Evolutionary conservation across 1,284 basidiomycete species (phyloP).

Genomic region (Austroboletus niveus): DNA sequence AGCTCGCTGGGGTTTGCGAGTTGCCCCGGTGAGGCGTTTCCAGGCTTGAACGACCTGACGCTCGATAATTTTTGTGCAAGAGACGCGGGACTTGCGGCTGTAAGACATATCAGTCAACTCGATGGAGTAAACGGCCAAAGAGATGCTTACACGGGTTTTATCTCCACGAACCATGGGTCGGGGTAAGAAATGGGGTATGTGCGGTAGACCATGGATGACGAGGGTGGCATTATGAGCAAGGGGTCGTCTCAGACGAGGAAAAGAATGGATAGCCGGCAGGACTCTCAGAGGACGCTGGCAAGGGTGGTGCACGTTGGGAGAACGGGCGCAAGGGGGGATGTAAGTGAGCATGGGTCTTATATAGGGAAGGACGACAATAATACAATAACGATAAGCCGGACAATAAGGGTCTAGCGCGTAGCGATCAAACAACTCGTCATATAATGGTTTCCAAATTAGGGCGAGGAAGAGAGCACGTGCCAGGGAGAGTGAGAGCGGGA

Average conservation of each 20-base stretch:
- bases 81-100: slow-evolving; percentile 26
- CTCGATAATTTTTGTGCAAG: slow-evolving; percentile 50
- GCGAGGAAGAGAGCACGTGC: no score
- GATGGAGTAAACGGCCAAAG: neutral
- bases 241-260: slow-evolving; percentile 30
- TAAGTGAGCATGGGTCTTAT: slow-evolving; percentile 2
- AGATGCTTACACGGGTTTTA: slow-evolving; percentile 22
- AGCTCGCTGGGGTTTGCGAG: slow-evolving; percentile 49
- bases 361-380: slow-evolving; percentile 23
- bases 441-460: slow-evolving; percentile 19
- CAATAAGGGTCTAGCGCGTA: slow-evolving; percentile 8
- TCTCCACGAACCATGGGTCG: slow-evolving; percentile 28
- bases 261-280: slow-evolving; percentile 22
- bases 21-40: slow-evolving; percentile 56
- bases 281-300: slow-evolving; percentile 23
- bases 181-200: slow-evolving; percentile 15
- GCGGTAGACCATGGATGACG: slow-evolving; percentile 6
- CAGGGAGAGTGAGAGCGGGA: neutral
- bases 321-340: neutral
- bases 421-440: neutral
- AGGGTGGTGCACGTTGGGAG: slow-evolving; percentile 2
- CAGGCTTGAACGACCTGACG: slow-evolving; percentile 57
- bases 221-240: slow-evolving; percentile 12
- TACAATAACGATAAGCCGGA: neutral
- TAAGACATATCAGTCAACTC: neutral